Percentiles rank a stretch among this genome's conserved stretches.
phyloP scores from a whole-genome alignment of 768 basidiomycete species.

The Panaeolus papilionaceus region DNA sequence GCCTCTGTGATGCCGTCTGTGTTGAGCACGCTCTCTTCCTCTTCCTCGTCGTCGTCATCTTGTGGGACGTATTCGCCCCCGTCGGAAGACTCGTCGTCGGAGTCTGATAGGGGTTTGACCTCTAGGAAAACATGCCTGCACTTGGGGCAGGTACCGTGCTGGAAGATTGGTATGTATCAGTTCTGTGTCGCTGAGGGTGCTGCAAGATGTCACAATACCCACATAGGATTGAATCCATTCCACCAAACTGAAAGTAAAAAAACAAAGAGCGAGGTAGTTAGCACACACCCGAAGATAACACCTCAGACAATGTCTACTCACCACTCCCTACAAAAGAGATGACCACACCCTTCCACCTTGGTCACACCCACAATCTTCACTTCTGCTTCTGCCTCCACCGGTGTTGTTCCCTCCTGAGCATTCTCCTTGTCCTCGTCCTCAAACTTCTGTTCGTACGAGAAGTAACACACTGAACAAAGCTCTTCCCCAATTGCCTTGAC shows the following conservation, averaged over 20 bases:
- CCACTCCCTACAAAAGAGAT: conserved; percentile 74
- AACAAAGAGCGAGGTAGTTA: conserved; percentile 12
- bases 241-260: conserved; percentile 47
- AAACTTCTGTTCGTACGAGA: conserved; percentile 54
- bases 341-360: conserved; percentile 63
- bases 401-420: conserved; percentile 5
- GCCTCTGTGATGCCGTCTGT: conserved; percentile 6
- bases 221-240: conserved; percentile 72
- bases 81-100: conserved; percentile 71
- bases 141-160: conserved; percentile 78
- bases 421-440: conserved; percentile 31
- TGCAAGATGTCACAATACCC: conserved; percentile 24
- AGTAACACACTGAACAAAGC: conserved; percentile 70
- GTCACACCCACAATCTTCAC: conserved; percentile 52
- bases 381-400: conserved; percentile 17
- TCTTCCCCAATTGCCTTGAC: conserved; percentile 50
- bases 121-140: conserved; percentile 67
- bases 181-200: background rate
- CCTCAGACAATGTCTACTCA: conserved; percentile 31
- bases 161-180: conserved; percentile 17
- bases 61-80: conserved; percentile 45
- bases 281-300: conserved; percentile 5
- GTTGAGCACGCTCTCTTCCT: background rate
- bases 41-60: conserved; percentile 9
- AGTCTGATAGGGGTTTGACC: conserved; percentile 53